Conservation (phyloP, 176 grass and related monocot genomes). For the Hyparrhenia diplandra region DNA sequence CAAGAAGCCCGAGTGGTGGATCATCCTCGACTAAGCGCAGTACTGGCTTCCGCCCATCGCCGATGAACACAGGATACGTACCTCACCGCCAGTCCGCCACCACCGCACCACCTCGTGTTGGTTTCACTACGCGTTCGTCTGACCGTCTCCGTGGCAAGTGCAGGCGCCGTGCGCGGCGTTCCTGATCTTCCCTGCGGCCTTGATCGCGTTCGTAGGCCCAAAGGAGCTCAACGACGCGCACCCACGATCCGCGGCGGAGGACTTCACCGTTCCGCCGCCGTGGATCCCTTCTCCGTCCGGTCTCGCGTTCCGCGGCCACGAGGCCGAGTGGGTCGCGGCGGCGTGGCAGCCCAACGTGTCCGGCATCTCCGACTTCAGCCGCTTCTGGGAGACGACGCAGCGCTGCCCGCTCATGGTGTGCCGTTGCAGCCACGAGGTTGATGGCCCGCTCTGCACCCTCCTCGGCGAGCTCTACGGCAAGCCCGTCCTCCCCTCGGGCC, state of each 20-base stretch:
- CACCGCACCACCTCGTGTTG: no score
- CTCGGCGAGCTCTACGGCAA: slow-evolving; percentile 4
- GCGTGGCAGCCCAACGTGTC: neutral
- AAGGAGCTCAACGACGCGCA: neutral
- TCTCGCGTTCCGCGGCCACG: neutral
- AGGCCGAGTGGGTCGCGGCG: neutral
- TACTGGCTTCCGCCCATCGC: slow-evolving; percentile 44
- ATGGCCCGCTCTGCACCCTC: neutral
- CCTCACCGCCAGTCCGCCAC: no score
- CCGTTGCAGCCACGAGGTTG: slow-evolving; percentile 28
- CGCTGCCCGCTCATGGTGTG: neutral
- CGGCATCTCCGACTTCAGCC: neutral
- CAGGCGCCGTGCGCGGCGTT: neutral
- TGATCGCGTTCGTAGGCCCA: neutral
- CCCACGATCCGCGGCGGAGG: neutral
- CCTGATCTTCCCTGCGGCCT: neutral
- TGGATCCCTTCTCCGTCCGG: neutral
- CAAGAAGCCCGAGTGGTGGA: slow-evolving; percentile 34
- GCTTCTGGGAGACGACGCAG: neutral
- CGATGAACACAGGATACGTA: neutral
- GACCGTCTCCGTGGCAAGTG: neutral
- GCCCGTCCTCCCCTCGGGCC: slow-evolving; percentile 30
- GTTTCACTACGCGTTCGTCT: no score
- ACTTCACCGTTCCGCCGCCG: neutral
- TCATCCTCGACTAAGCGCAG: slow-evolving; percentile 39